These are phyloP conservation scores for Eucalyptus regnans DNA, from an alignment of 345 rosid species.

Conservation along the genomic window DNA sequence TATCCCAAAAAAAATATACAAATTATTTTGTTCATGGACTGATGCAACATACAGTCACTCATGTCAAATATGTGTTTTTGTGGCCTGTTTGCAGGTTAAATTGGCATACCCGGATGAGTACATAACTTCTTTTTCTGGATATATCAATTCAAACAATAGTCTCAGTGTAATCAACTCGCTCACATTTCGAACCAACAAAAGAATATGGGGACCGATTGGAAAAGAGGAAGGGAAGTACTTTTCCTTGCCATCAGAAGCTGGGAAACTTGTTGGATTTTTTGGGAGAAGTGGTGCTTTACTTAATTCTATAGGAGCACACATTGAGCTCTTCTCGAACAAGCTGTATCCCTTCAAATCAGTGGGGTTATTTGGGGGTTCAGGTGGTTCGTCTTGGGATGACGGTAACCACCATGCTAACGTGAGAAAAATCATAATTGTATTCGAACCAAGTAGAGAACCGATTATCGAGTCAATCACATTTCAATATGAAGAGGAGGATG, in stretches of 20 bases:
- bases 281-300: neutral
- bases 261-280: neutral
- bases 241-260: neutral
- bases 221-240: neutral
- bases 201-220: neutral
- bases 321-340: neutral
- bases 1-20: neutral
- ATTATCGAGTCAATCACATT: neutral
- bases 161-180: neutral
- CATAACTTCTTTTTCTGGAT: neutral
- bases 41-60: neutral
- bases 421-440: neutral
- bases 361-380: neutral
- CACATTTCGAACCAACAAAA: neutral
- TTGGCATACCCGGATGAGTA: neutral
- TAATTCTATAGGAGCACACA: neutral
- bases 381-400: neutral
- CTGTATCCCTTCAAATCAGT: neutral
- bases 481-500: neutral
- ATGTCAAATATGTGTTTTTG: neutral
- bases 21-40: neutral
- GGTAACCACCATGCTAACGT: neutral
- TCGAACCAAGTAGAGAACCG: neutral
- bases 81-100: neutral
- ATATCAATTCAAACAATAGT: neutral